Evolutionary conservation across 2,329 filamentous ascomycete genomes (phyloP).

Genomic region (Aspergillus fumigatus): DNA sequence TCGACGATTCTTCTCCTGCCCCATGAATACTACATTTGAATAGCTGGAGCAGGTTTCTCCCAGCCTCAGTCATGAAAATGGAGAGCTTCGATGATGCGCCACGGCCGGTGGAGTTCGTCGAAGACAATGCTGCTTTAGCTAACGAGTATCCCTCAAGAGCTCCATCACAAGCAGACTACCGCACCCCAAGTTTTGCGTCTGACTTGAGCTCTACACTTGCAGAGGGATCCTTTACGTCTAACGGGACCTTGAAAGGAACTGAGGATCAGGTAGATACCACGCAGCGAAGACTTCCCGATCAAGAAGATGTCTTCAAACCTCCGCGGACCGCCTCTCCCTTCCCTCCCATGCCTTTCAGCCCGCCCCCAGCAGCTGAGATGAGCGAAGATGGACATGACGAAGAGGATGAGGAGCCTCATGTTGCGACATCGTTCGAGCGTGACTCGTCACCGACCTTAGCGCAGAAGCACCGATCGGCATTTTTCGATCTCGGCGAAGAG

Average conservation of each 20-base stretch:
- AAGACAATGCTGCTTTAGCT: conserved; percentile 16
- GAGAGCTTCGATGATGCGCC: conserved; percentile 38
- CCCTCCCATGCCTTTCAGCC: conserved; percentile 26
- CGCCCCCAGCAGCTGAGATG: conserved; percentile 26
- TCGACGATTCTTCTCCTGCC: not conserved
- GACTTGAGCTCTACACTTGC: conserved; percentile 4
- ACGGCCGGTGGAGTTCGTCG: conserved; percentile 21
- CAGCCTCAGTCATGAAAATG: conserved; percentile 20
- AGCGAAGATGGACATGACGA: conserved; percentile 32
- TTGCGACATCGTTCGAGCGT: conserved; percentile 44
- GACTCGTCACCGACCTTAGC: conserved; percentile 36
- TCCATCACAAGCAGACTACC: conserved; percentile 14
- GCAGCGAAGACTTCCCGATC: conserved; percentile 9
- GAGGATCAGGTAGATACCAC: conserved; percentile 11
- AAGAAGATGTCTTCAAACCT: conserved; percentile 14
- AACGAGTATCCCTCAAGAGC: conserved; percentile 18
- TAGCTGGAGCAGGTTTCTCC: not conserved
- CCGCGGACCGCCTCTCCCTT: conserved; percentile 22
- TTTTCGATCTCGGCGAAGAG: conserved; percentile 39
- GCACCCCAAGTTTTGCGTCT: conserved; percentile 9
- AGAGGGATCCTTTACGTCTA: conserved; percentile 10
- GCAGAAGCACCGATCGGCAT: conserved; percentile 34
- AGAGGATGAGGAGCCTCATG: conserved; percentile 42
- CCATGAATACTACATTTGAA: not conserved
- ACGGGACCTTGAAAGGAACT: conserved; percentile 9